A percentile compares a stretch with the other conserved stretches of the same genome.
Conservation (phyloP, 768 basidiomycete genomes). For the Leccinum aurantiacum region DNA sequence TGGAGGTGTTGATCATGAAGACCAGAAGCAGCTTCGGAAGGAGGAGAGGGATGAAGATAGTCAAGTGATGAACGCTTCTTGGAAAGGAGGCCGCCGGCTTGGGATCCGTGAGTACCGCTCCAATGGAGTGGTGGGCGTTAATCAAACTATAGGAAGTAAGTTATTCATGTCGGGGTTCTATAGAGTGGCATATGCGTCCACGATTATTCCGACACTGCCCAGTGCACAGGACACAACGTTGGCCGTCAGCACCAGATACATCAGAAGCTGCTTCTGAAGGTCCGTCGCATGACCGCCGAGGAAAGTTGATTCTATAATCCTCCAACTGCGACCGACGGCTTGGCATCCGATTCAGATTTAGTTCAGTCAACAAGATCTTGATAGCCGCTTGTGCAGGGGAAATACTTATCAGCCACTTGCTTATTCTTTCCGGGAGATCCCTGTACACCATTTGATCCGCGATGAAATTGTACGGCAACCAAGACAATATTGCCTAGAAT, state of each 20-base stretch:
- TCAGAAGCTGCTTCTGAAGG: constrained; percentile 1
- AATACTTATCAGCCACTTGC: not conserved
- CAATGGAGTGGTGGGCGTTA: not conserved
- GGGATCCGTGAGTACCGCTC: constrained; percentile 6
- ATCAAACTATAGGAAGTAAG: constrained; percentile 1
- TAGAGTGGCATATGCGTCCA: too few species aligned
- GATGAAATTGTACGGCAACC: not conserved
- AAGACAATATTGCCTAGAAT: not conserved
- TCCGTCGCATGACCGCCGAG: not conserved
- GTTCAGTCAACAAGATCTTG: not conserved
- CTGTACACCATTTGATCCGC: constrained; percentile 9
- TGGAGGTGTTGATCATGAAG: constrained; percentile 45
- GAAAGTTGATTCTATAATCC: not conserved
- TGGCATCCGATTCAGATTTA: not conserved
- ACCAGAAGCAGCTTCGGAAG: constrained; percentile 40
- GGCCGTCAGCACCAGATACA: too few species aligned
- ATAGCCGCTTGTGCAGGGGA: not conserved
- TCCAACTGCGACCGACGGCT: not conserved
- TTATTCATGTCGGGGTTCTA: too few species aligned
- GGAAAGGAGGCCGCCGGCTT: constrained; percentile 32
- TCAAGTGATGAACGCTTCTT: constrained; percentile 42
- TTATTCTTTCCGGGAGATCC: not conserved
- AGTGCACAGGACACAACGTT: too few species aligned
- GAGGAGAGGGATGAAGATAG: constrained; percentile 53
- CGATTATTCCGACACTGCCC: too few species aligned